Base-by-base conservation (phyloP, 1,139 yeast species). In the Hansenula lynferdii region DNA sequence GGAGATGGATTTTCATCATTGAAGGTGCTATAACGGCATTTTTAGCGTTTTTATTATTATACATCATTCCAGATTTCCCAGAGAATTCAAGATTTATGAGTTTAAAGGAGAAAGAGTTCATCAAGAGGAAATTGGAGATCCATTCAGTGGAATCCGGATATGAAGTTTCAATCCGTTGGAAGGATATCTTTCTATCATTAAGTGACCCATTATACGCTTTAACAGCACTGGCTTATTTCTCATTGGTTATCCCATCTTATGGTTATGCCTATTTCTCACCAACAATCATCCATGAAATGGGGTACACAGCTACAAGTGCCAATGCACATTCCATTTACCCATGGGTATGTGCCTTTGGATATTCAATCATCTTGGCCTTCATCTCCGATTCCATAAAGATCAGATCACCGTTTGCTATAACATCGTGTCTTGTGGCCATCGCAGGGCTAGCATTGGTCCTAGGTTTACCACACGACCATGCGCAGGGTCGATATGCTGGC, bases 21-120 rank as follows among this genome's bases (percentile, higher is more conserved):
- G 81, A 77, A 56, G 83, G 84, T 40, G 60, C 69, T 4, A 64
- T 72, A 33, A 85, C 95, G 20, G 72, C 74, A 30, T 80, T 80
- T 25, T 58, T 80, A 28, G 80, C 86, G 1, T 44, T 80, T 26
- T 43, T 81, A 12, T 67, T 84, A 43, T 84, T 62, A 60, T 80
- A 82, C 55, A 60, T 72, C 28, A 70, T 85, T 48, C 81, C 94
- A 12, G 92, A 85, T 57, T 79, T 80, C 71, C 89, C 89, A 29
- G 81, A 75, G 72, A 81, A 63, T 55, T 81, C 73, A n/a, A 54
- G 59, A 42, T 71, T 65, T 51, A 49, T 72, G 29, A 58, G 48
- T n/a, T 62, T 50, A 6, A 60, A 66, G 33, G 76, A 72, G 49
- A 57, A 65, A 18, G 53, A 41, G 2, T 71, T 64, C 50, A 43